Base-by-base conservation (phyloP, 257 asterid genomes). In the Solanum okadae region DNA sequence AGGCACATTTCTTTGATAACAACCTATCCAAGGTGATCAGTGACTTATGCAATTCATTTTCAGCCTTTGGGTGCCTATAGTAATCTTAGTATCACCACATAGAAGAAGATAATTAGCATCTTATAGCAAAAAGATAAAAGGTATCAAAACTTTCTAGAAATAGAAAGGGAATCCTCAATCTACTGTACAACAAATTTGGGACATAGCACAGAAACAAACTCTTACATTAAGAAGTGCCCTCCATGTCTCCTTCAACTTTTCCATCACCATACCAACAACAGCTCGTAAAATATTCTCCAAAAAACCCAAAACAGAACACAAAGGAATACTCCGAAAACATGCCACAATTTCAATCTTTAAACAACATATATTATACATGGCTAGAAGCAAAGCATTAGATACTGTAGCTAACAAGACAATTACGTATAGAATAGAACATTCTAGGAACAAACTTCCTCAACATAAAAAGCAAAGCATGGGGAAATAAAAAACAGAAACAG, bases 181-280 rank as follows among this genome's bases (percentile, higher is more conserved):
- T 85, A 70, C 52, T 44, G 10, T 61, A 40, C 77, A 85, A 13
- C 65, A 86, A 35, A 82, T 82, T 86, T 84, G 65, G 77, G 75
- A 59, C 59, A 59, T 40, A 27, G 29, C 56, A 42, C 63, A 87
- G 37, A 67, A 44, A 88, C 85, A 86, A 90, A 88, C 90, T 89
- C 96, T 91, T 92, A 92, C 96, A 88, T 85, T 77, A 88, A 90
- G 89, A 88, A 91, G 46, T 61, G 90, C 75, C 87, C 82, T 88
- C 93, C 90, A 93, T 82, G 86, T 92, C 86, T 79, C 89, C 92
- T 91, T 95, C 90, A 93, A 87, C 67, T 88, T 90, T 85, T 85
- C 91, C 96, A 91, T 92, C 88, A 87, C 89, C 83, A 87, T 18
- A 56, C 65, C 65, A 56, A 18, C 63, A 56, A 56, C 65, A 56